Conservation (phyloP, 2,329 filamentous ascomycete genomes). For the Pseudofabraea citricarpa region DNA sequence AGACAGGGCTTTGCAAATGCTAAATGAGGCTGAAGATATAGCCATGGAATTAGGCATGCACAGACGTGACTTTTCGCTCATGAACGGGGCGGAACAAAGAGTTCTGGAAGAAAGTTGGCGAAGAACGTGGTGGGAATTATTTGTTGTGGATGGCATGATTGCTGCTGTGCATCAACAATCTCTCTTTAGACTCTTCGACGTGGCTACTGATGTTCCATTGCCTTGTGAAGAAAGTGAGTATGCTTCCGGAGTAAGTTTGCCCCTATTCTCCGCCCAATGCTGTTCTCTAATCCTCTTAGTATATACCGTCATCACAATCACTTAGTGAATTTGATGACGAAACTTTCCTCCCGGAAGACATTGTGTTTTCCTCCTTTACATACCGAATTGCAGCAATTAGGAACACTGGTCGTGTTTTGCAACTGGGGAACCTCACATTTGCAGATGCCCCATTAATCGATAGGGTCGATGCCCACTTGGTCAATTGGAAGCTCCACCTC, state of each 20-base stretch:
- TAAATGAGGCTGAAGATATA: conserved; percentile 63
- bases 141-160: conserved; percentile 69
- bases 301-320: conserved; percentile 53
- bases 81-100: conserved; percentile 58
- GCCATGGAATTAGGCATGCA: conserved; percentile 76
- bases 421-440: conserved; percentile 45
- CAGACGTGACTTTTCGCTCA: conserved; percentile 58
- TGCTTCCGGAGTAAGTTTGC: conserved; percentile 41
- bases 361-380: conserved; percentile 75
- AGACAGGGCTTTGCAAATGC: conserved; percentile 60
- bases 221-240: conserved; percentile 83
- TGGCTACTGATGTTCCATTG: conserved; percentile 63
- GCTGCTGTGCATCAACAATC: conserved; percentile 73
- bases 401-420: conserved; percentile 73
- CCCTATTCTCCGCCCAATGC: not conserved
- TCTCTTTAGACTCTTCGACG: conserved; percentile 64
- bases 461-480: conserved; percentile 50
- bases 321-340: conserved; percentile 72
- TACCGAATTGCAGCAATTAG: conserved; percentile 79
- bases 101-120: conserved; percentile 79
- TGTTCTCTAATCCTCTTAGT: conserved; percentile 40
- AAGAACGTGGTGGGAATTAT: conserved; percentile 83
- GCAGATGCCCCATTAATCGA: conserved; percentile 49
- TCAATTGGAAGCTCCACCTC: conserved; percentile 76
- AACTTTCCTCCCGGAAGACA: conserved; percentile 60